Percentiles rank a stretch among this genome's conserved stretches.
Evolutionary conservation across 768 basidiomycete species (phyloP).

Genomic region (Candolleomyces aberdarensis): DNA sequence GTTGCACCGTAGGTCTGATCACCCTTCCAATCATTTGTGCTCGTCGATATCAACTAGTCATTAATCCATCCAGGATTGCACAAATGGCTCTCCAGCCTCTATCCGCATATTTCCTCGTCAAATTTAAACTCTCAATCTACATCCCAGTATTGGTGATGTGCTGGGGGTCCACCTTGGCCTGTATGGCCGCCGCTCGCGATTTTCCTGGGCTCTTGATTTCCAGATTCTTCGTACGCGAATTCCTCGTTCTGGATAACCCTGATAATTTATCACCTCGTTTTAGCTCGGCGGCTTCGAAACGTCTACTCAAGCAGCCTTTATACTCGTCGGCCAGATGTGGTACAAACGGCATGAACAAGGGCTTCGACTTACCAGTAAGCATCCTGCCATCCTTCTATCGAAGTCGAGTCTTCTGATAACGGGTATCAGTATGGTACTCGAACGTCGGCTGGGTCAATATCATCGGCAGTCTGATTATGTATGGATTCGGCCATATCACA

Average conservation of each 20-base stretch:
- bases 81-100: constrained; percentile 31
- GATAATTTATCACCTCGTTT: not conserved
- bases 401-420: not conserved
- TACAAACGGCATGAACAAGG: constrained; percentile 35
- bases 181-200: constrained; percentile 27
- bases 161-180: constrained; percentile 30
- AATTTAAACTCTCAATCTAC: constrained; percentile 27
- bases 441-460: constrained; percentile 31
- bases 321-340: constrained; percentile 32
- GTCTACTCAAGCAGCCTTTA: constrained; percentile 27
- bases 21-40: not conserved
- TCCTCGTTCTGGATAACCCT: not conserved
- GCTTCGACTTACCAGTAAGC: constrained; percentile 26
- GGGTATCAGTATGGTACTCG: constrained; percentile 26
- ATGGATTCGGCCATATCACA: constrained; percentile 29
- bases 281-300: constrained; percentile 34
- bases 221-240: constrained; percentile 28
- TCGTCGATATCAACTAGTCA: too few species aligned
- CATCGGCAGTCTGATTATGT: constrained; percentile 34
- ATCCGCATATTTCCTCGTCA: constrained; percentile 30
- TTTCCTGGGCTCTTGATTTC: constrained; percentile 27
- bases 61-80: constrained; percentile 20
- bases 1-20: constrained; percentile 22
- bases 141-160: constrained; percentile 29
- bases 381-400: not conserved